Base-by-base conservation (phyloP, 805 yeast species). In the Candida nanaspora region DNA sequence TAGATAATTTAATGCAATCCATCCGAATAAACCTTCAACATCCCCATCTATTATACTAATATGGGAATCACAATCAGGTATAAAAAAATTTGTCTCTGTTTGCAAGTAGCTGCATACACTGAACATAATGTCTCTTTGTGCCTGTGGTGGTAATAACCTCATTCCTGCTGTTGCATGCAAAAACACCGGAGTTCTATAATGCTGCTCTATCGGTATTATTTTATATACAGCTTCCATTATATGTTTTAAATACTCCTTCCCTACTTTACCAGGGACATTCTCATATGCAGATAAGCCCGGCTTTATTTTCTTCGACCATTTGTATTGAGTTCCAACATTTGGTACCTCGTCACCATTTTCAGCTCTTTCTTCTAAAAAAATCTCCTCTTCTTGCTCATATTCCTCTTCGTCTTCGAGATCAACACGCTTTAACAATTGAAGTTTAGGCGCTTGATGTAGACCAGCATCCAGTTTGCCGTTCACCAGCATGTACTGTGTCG, bases 101-200 rank as follows among this genome's bases (percentile, higher is more conserved):
- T 59, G 59, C 32, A 81, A 56, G 46, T 77, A 79, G 8, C 52
- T 41, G 50, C 88, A 82, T 3, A 76, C 64, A 30, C 62, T 60
- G 14, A 60, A 63, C 42, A 80, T 51, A 16, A 80, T 67, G 15
- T 57, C 56, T 33, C 61, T 61, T 38, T 55, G 62, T 28, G 74
- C 73, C 11, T 66, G 61, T 1, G 80, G 82, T 18, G 68, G 69
- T 33, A 81, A 58, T 13, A 76, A 55, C 34, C 86, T 58, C 78
- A 80, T 71, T 0, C 86, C 86, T 0, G 83, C 87, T 0, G 87
- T 81, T 1, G 85, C 78, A 55, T 81, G 86, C 6, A 82, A 54
- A 47, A 78, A 80, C 1, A 82, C 66, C 0, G 89, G 89, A 0
- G 89, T 82, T 37, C 86, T 53, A 9, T 51, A 51, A 38, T 75